These are phyloP conservation scores for Ophiostoma ulmi DNA, from an alignment of 2,329 filamentous ascomycete genomes.

Conservation along the genomic window DNA sequence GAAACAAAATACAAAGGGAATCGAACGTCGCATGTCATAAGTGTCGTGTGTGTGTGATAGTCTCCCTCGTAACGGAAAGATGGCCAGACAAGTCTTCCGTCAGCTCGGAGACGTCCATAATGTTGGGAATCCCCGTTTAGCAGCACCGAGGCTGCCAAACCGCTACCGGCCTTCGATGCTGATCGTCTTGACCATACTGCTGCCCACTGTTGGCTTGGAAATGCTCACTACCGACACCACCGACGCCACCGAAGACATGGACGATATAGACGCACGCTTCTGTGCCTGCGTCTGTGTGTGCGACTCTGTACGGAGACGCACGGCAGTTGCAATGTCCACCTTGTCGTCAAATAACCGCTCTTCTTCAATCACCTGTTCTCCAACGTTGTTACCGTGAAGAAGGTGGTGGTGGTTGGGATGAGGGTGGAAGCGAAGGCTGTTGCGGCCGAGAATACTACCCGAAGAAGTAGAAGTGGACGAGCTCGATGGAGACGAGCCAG, in stretches of 20 bases:
- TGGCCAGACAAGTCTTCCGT: background rate
- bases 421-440: background rate
- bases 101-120: constrained; percentile 11
- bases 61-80: background rate
- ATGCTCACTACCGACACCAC: constrained; percentile 26
- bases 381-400: constrained; percentile 17
- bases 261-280: constrained; percentile 25
- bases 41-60: background rate
- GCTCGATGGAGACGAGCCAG: background rate
- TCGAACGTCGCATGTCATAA: constrained; percentile 1
- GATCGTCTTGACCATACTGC: constrained; percentile 15
- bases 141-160: background rate
- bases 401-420: constrained; percentile 5
- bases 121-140: constrained; percentile 4
- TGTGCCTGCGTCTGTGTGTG: constrained; percentile 20
- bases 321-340: constrained; percentile 31
- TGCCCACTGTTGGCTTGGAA: background rate
- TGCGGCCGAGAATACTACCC: background rate
- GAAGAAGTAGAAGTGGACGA: background rate
- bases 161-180: background rate
- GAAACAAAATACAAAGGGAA: constrained; percentile 1
- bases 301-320: constrained; percentile 34
- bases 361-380: constrained; percentile 8
- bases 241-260: constrained; percentile 20
- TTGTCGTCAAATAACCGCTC: constrained; percentile 23